Base-by-base conservation (phyloP, 2,329 filamentous ascomycete species). In the Nemania sp. region DNA sequence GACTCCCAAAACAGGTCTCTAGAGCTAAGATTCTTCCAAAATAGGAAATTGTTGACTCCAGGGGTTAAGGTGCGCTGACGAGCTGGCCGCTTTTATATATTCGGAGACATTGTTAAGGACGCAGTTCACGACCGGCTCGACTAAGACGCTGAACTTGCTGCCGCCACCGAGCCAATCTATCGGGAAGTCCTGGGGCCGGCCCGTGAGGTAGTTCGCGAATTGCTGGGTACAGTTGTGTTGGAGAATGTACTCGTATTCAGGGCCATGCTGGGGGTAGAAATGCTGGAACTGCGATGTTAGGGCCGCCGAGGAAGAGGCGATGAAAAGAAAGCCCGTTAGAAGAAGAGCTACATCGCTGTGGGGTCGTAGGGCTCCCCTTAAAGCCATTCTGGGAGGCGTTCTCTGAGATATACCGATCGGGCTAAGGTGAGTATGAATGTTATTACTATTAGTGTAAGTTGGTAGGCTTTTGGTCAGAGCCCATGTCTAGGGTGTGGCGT, bases 1-100 rank as follows among this genome's bases (percentile, higher is more conserved):
- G n/a, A n/a, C n/a, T n/a, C n/a, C n/a, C n/a, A n/a, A n/a, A n/a
- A n/a, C n/a, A n/a, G n/a, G n/a, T n/a, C n/a, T n/a, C n/a, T n/a
- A n/a, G n/a, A n/a, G n/a, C n/a, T n/a, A n/a, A n/a, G n/a, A n/a
- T n/a, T n/a, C n/a, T n/a, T n/a, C n/a, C n/a, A n/a, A n/a, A n/a
- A n/a, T n/a, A n/a, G n/a, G n/a, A n/a, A n/a, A n/a, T n/a, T n/a
- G n/a, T n/a, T n/a, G n/a, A n/a, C n/a, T n/a, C n/a, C n/a, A n/a
- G n/a, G n/a, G n/a, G n/a, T n/a, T n/a, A n/a, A n/a, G n/a, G n/a
- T n/a, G 70, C 18, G 73, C 72, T 4, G 70, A 68, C 1, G 74
- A 67, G 49, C 70, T 68, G 2, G 62, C 71, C 4, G 70, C 61
- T 38, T 75, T 75, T 61, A 73, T 70, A 55, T 73, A 75, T 38